phyloP scores from a whole-genome alignment of 2,329 filamentous ascomycete species.

The Diaporthe longicolla region DNA sequence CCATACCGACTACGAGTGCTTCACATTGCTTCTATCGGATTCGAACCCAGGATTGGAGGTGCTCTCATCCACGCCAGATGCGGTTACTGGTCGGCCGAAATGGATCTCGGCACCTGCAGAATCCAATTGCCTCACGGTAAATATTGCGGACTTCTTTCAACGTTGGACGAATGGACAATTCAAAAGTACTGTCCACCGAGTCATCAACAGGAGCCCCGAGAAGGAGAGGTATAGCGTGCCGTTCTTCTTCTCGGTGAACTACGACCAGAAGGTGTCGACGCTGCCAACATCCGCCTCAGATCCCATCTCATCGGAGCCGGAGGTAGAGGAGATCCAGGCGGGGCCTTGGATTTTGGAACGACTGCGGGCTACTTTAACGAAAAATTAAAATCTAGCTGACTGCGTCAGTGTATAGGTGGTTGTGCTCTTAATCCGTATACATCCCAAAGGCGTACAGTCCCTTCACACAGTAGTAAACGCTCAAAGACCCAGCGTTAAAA shows the following conservation, averaged over 20 bases:
- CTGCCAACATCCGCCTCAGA: slow-evolving; percentile 50
- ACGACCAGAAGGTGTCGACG: slow-evolving; percentile 34
- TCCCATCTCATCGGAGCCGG: background rate
- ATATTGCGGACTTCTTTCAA: slow-evolving; percentile 42
- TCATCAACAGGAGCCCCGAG: slow-evolving; percentile 26
- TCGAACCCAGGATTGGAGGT: slow-evolving; percentile 36
- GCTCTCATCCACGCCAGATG: slow-evolving; percentile 26
- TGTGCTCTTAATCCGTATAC: no score
- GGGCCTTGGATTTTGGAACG: slow-evolving; percentile 31
- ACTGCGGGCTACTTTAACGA: slow-evolving; percentile 25
- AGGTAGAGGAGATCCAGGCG: slow-evolving; percentile 16
- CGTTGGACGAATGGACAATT: slow-evolving; percentile 42
- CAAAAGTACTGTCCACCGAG: slow-evolving; percentile 36
- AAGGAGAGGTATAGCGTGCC: slow-evolving; percentile 39
- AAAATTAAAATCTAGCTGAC: background rate
- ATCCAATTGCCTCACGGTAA: slow-evolving; percentile 33
- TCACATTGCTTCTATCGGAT: slow-evolving; percentile 37
- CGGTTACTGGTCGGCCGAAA: slow-evolving; percentile 27
- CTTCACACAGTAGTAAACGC: no score
- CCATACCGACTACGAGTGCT: slow-evolving; percentile 41
- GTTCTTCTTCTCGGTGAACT: slow-evolving; percentile 42
- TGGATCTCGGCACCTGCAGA: slow-evolving; percentile 44
- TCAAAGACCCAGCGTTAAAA: no score
- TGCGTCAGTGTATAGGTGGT: no score
- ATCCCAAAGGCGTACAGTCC: no score